These are phyloP conservation scores for Inonotus obliquus DNA, from an alignment of 1,284 basidiomycete genomes.

Conservation along the genomic window DNA sequence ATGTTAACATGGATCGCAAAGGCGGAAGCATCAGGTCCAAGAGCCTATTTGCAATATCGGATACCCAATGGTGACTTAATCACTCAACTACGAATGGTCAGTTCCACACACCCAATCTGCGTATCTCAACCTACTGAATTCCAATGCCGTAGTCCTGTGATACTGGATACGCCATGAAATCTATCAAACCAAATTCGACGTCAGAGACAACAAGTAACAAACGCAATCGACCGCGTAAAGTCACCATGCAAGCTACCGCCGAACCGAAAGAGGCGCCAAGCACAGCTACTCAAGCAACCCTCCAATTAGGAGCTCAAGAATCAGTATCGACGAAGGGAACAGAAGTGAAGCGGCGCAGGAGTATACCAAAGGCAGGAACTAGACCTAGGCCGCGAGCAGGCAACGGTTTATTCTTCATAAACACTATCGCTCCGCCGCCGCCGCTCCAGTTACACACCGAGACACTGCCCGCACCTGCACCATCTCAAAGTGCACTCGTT, in stretches of 20 bases:
- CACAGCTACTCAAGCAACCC: constrained; percentile 34
- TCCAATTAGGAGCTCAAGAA: constrained; percentile 27
- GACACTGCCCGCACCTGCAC: not conserved
- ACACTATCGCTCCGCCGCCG: constrained; percentile 6
- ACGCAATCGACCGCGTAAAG: constrained; percentile 27
- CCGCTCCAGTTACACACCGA: not conserved
- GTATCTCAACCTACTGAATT: not conserved
- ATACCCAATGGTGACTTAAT: constrained; percentile 51
- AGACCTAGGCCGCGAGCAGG: not conserved
- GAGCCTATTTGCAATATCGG: constrained; percentile 53
- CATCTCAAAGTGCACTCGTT: not conserved
- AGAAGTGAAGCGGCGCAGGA: not conserved
- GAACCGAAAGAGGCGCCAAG: not conserved
- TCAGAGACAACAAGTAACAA: constrained; percentile 26
- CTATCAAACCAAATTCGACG: constrained; percentile 36
- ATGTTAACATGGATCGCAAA: constrained; percentile 9
- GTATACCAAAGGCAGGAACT: not conserved
- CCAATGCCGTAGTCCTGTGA: constrained; percentile 37
- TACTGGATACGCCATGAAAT: constrained; percentile 46
- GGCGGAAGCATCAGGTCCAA: constrained; percentile 31
- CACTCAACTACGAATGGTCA: constrained; percentile 52
- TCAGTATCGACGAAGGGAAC: not conserved
- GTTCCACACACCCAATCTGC: constrained; percentile 17
- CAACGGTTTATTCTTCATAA: constrained; percentile 1
- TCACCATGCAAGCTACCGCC: not conserved